Base-by-base conservation (phyloP, 768 basidiomycete genomes). In the Boletus barrowsii region DNA sequence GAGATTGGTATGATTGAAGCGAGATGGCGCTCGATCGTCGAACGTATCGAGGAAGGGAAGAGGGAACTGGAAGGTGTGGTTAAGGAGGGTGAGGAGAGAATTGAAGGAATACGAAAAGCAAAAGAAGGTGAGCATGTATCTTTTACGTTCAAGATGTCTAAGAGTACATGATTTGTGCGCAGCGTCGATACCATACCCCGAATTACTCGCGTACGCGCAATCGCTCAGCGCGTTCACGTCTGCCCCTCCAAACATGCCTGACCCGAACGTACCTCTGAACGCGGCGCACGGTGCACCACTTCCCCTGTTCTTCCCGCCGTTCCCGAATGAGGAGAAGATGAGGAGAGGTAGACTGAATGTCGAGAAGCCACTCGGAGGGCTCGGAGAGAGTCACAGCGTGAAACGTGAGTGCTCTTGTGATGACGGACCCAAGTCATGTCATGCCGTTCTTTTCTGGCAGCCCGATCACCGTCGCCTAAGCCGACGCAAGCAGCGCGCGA, bases 271-370 rank as follows among this genome's bases (percentile, higher is more conserved):
- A 6, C 84, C 87, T 1, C 35, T 55, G 30, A 53, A 30, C 17
- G 52, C 58, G 37, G 11, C 58, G 47, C 87, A 86, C 10, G 88
- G 87, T 61, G 84, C 84, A 11, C 87, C 87, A 1, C 84, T 86
- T 17, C 88, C 87, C 17, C 66, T 90, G 40, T 92, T 93, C 78
- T 91, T 92, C 73, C 90, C 90, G 36, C 92, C 92, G 11, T 93
- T 92, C 69, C 91, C 91, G 1, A 92, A 91, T 64, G 90, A 92
- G 72, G 91, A 92, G 68, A 93, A 90, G 71, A 91, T 93, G 88
- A 84, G 90, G 48, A 79, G 85, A 24, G 91, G 91, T 1, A 79
- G 80, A 53, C 80, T 92, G 69, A 90, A 88, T 63, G 84, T 83
- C 20, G 89, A 91, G 68, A 87, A 85, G 26, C 90, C 89, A 1